Evolutionary conservation across 352 stramenopile genomes (phyloP), one percentile per base, ranked within the genome.

Genomic region (Phytophthora constricta): DNA sequence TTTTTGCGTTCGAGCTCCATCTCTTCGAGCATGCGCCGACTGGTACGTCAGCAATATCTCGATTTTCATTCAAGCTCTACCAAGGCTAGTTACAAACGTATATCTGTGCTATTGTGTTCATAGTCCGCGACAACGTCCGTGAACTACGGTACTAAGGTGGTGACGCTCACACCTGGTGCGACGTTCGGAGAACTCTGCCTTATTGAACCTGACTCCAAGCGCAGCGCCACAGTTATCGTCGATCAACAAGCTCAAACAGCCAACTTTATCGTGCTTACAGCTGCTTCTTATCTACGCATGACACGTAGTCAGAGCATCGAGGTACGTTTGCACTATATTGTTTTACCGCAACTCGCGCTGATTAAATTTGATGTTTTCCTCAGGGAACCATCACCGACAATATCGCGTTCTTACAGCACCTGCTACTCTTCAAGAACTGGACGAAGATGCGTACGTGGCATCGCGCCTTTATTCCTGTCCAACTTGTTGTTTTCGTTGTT

Each of bases 401-500:
- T 61, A 95, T 95, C 19, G 73, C 82, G 16, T 95, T 93, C 72
- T 74, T 95, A 5, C 84, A 93, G 66, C 84, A 92, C 74, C 79
- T 87, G 56, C 68, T 88, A 41, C 70, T 93, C 56, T 95, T 95
- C 70, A 76, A 78, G 31, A 82, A 81, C 64, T 95, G 85, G 87
- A 82, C 74, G 25, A 95, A 95, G 55, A 95, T 93, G 87, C 83
- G 85, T 95, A 77, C 63, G 81, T n/a, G n/a, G n/a, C n/a, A n/a
- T n/a, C n/a, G n/a, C n/a, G n/a, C n/a, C n/a, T n/a, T n/a, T n/a
- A n/a, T 71, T n/a, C 4, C 45, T 28, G 2, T 22, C 5, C 10
- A 11, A 27, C n/a, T 20, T 4, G 11, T 26, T 9, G 22, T 54
- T 50, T 9, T 51, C 16, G 2, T 23, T 25, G 34, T 28, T 47